Conservation (phyloP, 129 eudicot species). For the Pittosporum tobira region DNA sequence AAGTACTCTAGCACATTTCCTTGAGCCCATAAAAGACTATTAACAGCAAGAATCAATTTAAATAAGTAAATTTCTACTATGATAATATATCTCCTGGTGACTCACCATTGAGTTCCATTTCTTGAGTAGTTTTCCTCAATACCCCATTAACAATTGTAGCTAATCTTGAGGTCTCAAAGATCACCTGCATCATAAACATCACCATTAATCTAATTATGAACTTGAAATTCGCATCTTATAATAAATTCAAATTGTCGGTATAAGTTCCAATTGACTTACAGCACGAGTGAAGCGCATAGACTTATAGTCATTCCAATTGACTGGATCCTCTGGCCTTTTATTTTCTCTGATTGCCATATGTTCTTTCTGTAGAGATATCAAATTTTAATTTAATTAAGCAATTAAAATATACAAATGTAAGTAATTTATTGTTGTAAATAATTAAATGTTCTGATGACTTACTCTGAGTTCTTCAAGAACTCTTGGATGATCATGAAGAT, state of each 20-base stretch:
- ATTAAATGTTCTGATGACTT: constrained; percentile 20
- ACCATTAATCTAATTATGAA: constrained; percentile 13
- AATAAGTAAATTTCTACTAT: neutral
- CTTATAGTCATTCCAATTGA: constrained; percentile 79
- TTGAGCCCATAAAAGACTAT: constrained; percentile 38
- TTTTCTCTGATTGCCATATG: constrained; percentile 82
- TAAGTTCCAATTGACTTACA: constrained; percentile 41
- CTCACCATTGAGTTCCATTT: constrained; percentile 97
- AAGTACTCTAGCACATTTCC: constrained; percentile 28
- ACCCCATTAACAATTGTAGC: constrained; percentile 98
- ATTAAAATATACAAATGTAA: neutral
- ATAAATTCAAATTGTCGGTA: neutral
- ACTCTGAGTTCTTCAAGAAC: constrained; percentile 93
- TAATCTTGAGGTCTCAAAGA: constrained; percentile 92
- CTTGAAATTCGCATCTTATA: neutral
- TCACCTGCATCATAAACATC: constrained; percentile 53
- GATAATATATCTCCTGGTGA: neutral
- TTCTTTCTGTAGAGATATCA: constrained; percentile 55
- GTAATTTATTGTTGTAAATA: neutral
- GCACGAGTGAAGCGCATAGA: constrained; percentile 97
- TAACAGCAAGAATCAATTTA: constrained; percentile 12
- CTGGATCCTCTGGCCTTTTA: constrained; percentile 74
- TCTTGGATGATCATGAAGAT: constrained; percentile 92
- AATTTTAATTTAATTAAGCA: neutral
- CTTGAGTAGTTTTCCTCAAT: constrained; percentile 84